Evolutionary conservation across 2,329 filamentous ascomycete species (phyloP), one percentile per base, ranked within the genome.

Genomic region (Fusarium verticillioides): DNA sequence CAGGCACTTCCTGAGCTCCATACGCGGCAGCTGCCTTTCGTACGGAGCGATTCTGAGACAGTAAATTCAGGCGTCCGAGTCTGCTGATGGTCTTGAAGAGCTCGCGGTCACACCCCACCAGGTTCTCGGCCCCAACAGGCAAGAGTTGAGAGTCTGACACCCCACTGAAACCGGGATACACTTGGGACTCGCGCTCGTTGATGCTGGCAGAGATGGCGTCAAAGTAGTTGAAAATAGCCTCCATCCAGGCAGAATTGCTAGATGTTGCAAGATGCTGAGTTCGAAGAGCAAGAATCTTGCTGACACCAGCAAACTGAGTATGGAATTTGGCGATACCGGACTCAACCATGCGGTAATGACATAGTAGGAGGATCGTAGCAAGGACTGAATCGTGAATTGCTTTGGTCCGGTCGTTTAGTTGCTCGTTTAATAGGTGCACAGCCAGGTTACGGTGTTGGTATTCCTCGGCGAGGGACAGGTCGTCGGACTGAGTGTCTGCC

Each of bases 281-380:
- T 66, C 95, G 89, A 84, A 97, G 89, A 8, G 91, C 89, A 16
- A 98, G 88, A 37, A 98, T 90, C 85, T 97, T 97, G 83, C 95
- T 95, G 43, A 98, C 95, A 1, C 96, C 95, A 2, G 94, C 94
- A 78, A 98, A 95, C 80, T 98, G 96, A 0, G 94, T 96, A 75
- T 95, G 94, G 83, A 98, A 98, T 78, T 96, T 96, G 26, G 94
- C 94, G 75, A 98, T 92, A 7, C 96, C 96, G 2, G 94, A 96
- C 82, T 98, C 95, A 70, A 94, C 96, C 84, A 97, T 95, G 75
- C 97, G 93, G 81, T 97, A 97, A 69, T 98, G 91, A 80, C 95
- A 97, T 7, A 98, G 87, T 13, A 98, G 89, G 43, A 98, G 88
- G 40, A 98, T 90, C 8, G 94, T 97, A 6, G 94, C 95, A 36